Conservation (phyloP, 2,329 filamentous ascomycete genomes). For the Leptosphaerulina australis region DNA sequence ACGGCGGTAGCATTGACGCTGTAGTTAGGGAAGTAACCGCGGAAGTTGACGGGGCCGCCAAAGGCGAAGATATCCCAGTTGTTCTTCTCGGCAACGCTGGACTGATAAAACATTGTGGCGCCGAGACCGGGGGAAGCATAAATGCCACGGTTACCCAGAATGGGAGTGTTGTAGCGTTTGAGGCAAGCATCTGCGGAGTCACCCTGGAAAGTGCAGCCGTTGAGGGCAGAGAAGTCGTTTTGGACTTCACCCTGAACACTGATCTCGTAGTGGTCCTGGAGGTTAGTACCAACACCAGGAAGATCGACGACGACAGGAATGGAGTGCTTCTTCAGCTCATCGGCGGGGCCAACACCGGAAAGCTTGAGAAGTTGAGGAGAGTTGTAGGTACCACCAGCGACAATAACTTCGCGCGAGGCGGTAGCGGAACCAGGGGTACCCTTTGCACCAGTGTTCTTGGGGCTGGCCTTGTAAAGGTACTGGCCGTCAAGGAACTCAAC, state of each 20-base stretch:
- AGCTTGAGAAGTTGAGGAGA: slow-evolving; percentile 68
- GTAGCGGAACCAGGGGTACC: slow-evolving; percentile 48
- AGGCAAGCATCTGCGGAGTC: slow-evolving; percentile 55
- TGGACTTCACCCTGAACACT: slow-evolving; percentile 54
- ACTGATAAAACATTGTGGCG: slow-evolving; percentile 54
- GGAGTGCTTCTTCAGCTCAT: slow-evolving; percentile 59
- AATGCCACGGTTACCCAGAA: slow-evolving; percentile 54
- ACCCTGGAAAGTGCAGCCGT: slow-evolving; percentile 51
- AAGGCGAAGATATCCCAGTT: slow-evolving; percentile 62
- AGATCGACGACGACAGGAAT: slow-evolving; percentile 63
- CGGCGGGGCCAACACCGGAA: slow-evolving; percentile 64
- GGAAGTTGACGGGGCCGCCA: slow-evolving; percentile 61
- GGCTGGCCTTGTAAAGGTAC: slow-evolving; percentile 52
- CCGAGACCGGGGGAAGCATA: slow-evolving; percentile 60
- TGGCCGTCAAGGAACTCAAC: slow-evolving; percentile 53
- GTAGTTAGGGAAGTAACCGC: slow-evolving; percentile 62
- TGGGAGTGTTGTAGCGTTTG: slow-evolving; percentile 50
- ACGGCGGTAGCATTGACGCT: slow-evolving; percentile 57
- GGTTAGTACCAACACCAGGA: slow-evolving; percentile 67
- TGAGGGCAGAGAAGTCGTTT: slow-evolving; percentile 45
- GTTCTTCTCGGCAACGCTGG: slow-evolving; percentile 52
- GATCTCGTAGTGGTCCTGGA: slow-evolving; percentile 66
- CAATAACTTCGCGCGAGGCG: slow-evolving; percentile 42
- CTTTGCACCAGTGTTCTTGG: slow-evolving; percentile 37
- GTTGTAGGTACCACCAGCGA: slow-evolving; percentile 62